Evolutionary conservation across 164 flowering plant genomes (phyloP).

Genomic region (Brasenia schreberi): DNA sequence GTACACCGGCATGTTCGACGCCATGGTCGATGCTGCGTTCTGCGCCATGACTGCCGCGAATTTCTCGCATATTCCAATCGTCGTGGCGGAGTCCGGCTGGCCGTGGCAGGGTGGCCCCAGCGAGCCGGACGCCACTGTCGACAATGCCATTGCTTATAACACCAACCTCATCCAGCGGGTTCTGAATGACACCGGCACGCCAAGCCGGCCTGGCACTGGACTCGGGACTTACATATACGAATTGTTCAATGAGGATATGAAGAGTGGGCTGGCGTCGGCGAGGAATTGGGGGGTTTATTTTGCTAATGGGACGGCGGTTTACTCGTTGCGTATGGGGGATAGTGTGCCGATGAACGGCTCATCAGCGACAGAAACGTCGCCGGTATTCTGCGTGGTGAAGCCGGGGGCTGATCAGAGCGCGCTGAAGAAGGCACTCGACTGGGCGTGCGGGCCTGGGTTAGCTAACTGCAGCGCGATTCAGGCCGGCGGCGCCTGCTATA

Average conservation of each 20-base stretch:
- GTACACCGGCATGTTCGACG: constrained; percentile 84
- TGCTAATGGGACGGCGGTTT: constrained; percentile 49
- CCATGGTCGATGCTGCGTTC: constrained; percentile 93
- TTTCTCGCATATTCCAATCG: constrained; percentile 58
- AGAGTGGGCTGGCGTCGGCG: constrained; percentile 50
- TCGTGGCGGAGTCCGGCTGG: constrained; percentile 94
- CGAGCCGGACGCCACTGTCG: constrained; percentile 72
- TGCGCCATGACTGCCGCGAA: constrained; percentile 59
- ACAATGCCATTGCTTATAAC: constrained; percentile 58
- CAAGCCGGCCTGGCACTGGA: constrained; percentile 50
- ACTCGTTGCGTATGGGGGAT: constrained; percentile 24
- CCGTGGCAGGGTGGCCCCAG: constrained; percentile 70
- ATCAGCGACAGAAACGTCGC: constrained; percentile 14
- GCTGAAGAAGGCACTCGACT: constrained; percentile 55
- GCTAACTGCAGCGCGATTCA: constrained; percentile 76
- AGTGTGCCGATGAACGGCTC: constrained; percentile 33
- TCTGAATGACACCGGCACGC: constrained; percentile 52
- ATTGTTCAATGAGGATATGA: constrained; percentile 63
- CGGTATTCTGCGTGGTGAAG: constrained; percentile 50
- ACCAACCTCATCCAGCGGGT: constrained; percentile 46
- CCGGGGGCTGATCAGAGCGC: constrained; percentile 34
- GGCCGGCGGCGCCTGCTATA: constrained; percentile 54
- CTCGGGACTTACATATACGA: constrained; percentile 69
- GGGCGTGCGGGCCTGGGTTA: constrained; percentile 89
- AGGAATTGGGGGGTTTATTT: constrained; percentile 61